Percentiles rank a stretch among this genome's conserved stretches.
phyloP scores from a whole-genome alignment of 805 yeast species.

The Hanseniaspora mollemarum region DNA sequence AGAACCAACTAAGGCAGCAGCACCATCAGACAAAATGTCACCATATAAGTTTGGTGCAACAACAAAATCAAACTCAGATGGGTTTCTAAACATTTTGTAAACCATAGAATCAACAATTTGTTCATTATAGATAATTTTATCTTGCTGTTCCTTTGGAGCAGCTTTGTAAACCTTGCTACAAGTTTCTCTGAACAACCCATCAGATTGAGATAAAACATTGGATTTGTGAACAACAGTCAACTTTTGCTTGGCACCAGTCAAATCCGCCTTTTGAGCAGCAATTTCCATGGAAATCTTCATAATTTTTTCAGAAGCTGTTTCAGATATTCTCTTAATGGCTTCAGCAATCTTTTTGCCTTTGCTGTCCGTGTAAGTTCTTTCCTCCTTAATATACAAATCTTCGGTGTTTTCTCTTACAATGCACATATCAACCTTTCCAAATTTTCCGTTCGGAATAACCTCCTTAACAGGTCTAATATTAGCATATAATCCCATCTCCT shows the following conservation, averaged over 20 bases:
- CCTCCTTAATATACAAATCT: constrained; percentile 92
- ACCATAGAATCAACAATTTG: constrained; percentile 99
- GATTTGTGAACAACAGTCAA: constrained; percentile 92
- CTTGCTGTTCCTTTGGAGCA: constrained; percentile 43
- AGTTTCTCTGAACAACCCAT: constrained; percentile 92
- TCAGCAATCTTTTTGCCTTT: constrained; percentile 90
- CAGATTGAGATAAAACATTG: constrained; percentile 82
- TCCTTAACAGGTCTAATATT: constrained; percentile 96
- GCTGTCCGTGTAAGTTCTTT: constrained; percentile 51
- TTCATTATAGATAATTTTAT: constrained; percentile 62
- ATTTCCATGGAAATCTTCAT: constrained; percentile 87
- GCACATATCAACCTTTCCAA: constrained; percentile 85
- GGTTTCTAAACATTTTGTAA: constrained; percentile 96
- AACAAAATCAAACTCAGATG: constrained; percentile 91
- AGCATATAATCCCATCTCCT: constrained; percentile 87
- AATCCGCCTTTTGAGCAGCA: constrained; percentile 82
- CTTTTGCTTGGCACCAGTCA: constrained; percentile 41
- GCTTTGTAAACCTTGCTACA: constrained; percentile 37
- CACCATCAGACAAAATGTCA: constrained; percentile 93
- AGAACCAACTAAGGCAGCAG: constrained; percentile 95
- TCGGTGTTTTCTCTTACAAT: constrained; percentile 98
- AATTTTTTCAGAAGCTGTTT: constrained; percentile 71
- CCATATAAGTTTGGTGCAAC: constrained; percentile 98
- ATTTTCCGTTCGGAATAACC: constrained; percentile 58
- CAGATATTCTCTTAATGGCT: constrained; percentile 93